Evolutionary conservation across 2,329 filamentous ascomycete species (phyloP).

Genomic region (Thielaviopsis populi): DNA sequence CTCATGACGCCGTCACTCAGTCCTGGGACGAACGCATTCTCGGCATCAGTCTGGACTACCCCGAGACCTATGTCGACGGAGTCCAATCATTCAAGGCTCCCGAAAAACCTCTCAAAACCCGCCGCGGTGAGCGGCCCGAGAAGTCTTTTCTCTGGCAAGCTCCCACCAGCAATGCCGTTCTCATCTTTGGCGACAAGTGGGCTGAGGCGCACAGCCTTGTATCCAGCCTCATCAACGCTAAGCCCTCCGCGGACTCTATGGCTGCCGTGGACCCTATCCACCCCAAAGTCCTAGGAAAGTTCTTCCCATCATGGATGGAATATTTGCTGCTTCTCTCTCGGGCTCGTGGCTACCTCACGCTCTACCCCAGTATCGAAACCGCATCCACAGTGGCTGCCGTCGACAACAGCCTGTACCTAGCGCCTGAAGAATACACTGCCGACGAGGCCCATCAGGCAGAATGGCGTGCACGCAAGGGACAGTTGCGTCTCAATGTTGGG

Average conservation of each 20-base stretch:
- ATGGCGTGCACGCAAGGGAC: conserved; percentile 19
- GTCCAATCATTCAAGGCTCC: conserved; percentile 38
- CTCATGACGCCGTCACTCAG: conserved; percentile 30
- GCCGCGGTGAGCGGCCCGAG: conserved; percentile 23
- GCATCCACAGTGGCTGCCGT: conserved; percentile 48
- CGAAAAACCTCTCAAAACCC: conserved; percentile 19
- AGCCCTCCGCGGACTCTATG: conserved; percentile 24
- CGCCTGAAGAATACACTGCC: conserved; percentile 52
- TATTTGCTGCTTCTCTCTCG: conserved; percentile 62
- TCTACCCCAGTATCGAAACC: conserved; percentile 55
- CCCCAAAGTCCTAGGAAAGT: conserved; percentile 48
- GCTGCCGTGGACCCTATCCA: conserved; percentile 25
- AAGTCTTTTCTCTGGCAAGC: conserved; percentile 68
- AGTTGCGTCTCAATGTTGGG: conserved; percentile 30
- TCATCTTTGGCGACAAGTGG: conserved; percentile 82
- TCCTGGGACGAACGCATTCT: conserved; percentile 44
- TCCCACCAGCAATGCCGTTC: conserved; percentile 64
- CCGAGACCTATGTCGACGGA: conserved; percentile 47
- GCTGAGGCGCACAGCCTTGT: conserved; percentile 70
- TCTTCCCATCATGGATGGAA: conserved; percentile 63
- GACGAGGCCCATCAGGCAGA: conserved; percentile 19
- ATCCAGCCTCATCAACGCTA: conserved; percentile 34
- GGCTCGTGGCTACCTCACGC: conserved; percentile 58
- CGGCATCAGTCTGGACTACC: conserved; percentile 67
- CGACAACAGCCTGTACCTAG: conserved; percentile 58